These are phyloP conservation scores for Phytophthora megakarya DNA, from an alignment of 352 stramenopile species.

Conservation along the genomic window DNA sequence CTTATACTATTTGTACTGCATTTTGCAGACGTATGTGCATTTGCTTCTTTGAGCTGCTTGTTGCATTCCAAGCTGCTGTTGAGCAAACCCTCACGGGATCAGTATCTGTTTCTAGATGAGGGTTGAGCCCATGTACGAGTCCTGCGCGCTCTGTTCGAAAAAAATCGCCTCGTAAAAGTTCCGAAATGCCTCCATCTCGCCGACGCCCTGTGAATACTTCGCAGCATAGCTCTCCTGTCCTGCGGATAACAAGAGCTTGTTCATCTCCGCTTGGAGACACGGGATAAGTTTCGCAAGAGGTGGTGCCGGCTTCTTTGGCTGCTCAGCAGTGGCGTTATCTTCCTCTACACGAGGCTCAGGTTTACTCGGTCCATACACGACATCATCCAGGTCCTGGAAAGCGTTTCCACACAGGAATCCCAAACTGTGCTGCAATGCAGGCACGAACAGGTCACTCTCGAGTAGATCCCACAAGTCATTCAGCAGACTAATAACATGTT, in stretches of 20 bases:
- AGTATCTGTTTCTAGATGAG: constrained; percentile 41
- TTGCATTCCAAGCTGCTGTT: constrained; percentile 8
- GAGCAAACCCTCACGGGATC: neutral
- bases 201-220: constrained; percentile 81
- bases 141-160: constrained; percentile 61
- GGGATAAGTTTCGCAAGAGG: constrained; percentile 82
- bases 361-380: constrained; percentile 59
- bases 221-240: constrained; percentile 60
- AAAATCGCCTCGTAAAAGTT: constrained; percentile 87
- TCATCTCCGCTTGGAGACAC: constrained; percentile 71
- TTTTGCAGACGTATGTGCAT: constrained; percentile 3
- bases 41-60: neutral
- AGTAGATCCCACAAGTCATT: constrained; percentile 86
- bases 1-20: constrained; percentile 14
- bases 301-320: constrained; percentile 51
- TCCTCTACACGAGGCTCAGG: constrained; percentile 32
- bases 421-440: constrained; percentile 72
- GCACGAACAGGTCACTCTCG: constrained; percentile 78
- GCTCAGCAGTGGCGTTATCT: constrained; percentile 13
- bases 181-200: constrained; percentile 81
- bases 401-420: constrained; percentile 78
- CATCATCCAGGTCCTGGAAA: constrained; percentile 81
- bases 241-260: constrained; percentile 63
- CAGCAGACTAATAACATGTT: constrained; percentile 78
- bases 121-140: constrained; percentile 37